Evolutionary conservation across 805 yeast species (phyloP), one percentile per base, ranked within the genome.

Genomic region (Candida bentonensis): DNA sequence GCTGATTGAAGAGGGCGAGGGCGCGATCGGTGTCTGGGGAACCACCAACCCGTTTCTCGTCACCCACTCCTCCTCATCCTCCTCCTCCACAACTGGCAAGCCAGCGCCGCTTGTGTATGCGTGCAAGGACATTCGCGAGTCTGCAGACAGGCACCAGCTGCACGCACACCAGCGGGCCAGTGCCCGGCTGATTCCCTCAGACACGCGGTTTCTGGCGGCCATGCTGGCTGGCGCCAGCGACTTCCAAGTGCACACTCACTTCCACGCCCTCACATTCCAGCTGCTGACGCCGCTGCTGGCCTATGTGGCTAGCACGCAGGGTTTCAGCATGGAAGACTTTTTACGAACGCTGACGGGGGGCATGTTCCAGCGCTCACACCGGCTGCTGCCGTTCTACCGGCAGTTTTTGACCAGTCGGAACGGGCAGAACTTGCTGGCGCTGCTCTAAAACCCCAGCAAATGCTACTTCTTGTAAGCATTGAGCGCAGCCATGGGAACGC

Each of bases 361-460:
- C 28, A 30, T 30, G 15, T 27, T 30, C 17, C 36, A 30, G n/a
- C 11, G 17, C 7, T 9, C 36, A 9, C 11, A 30, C 17, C 7
- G 25, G 40, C 23, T 22, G 20, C 44, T 22, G 26, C 46, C 21
- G 33, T 50, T 50, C 27, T 51, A 51, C 41, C 21, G 27, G 22
- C 33, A 42, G 26, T 45, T 50, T 26, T 15, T 51, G 21, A 21
- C 26, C 17, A 22, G 48, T 23, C 22, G 21, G 21, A 42, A 40
- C 15, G 44, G 47, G 23, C 23, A 21, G 3, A 22, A 36, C 70
- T 15, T 74, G 74, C 50, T 69, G 67, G 48, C 27, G 27, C 27
- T 25, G 11, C 7, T 25, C 7, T 7, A 9, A 25, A 13, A 7
- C 7, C 27, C 27, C 27, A 13, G 27, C 27, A 25, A 13, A 25